Base-by-base conservation (phyloP, 2,329 filamentous ascomycete species). In the Aureobasidium sp. region DNA sequence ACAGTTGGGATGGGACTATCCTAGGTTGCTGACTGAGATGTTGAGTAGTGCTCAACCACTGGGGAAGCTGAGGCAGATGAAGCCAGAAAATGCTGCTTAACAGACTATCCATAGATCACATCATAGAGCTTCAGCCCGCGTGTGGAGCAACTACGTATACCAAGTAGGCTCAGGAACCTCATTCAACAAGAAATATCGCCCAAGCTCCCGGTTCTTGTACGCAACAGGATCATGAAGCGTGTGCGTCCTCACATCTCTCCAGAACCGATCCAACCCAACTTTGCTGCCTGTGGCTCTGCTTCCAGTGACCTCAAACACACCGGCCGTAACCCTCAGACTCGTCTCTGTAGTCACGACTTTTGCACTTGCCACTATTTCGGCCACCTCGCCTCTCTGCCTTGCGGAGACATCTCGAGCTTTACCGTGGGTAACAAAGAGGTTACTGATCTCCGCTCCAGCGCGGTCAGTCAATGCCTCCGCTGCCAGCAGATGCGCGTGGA, bases 171-270 rank as follows among this genome's bases (percentile, higher is more conserved):
- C 73, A 1, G 81, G 80, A 10, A 76, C 61, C 67, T 84, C 79
- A 12, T 71, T 73, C 45, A 84, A 60, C 52, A 85, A 60, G 34
- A 76, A 70, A 61, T 74, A 85, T 19, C 77, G 67, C 0, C 81
- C 81, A 48, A 84, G 60, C 65, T 85, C 81, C 3, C 77, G 66
- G 54, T 83, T 81, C 72, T 85, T 85, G 60, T 84, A 85, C 21
- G 81, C 78, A 24, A 85, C 80, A 0, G 81, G 82, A 64, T 85
- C 83, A 66, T 85, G 82, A 60, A 86, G 64, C 0, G 76, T 79
- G 79, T 82, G 81, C 3, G 81, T 84, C 4, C 83, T 66, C n/a
- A 85, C 69, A 61, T 86, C 81, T 40, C 82, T 72, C 80, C 80
- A 85, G 65, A 81, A 85, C 1, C 81, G 70, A 68, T 85, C 83